Conservation (phyloP, 768 basidiomycete genomes). For the Suillus subalutaceus region DNA sequence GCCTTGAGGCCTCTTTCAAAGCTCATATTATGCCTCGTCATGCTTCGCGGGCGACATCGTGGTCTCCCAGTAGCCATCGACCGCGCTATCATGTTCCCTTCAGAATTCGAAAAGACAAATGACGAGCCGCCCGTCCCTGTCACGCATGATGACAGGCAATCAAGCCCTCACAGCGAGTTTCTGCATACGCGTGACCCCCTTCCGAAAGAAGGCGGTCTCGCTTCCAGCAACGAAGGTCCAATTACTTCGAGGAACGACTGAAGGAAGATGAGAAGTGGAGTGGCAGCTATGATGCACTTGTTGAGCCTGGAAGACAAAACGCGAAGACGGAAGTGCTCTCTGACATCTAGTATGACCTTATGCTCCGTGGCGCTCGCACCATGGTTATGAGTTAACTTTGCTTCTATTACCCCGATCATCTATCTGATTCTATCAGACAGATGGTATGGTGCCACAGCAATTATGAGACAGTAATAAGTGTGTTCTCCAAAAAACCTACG, state of each 20-base stretch:
- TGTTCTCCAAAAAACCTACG: too few relatives aligned
- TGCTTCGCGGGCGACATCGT: conserved; percentile 93
- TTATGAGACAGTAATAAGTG: too few relatives aligned
- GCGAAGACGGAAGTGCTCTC: too few relatives aligned
- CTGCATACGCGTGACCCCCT: background rate
- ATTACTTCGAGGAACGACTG: background rate
- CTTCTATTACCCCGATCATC: too few relatives aligned
- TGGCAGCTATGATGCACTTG: conserved; percentile 41
- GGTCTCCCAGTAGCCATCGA: conserved; percentile 88
- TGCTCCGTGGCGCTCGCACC: too few relatives aligned
- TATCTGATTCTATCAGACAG: too few relatives aligned
- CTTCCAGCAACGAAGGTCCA: background rate
- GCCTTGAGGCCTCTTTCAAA: conserved; percentile 82
- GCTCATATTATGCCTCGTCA: conserved; percentile 82
- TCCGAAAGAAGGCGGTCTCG: background rate
- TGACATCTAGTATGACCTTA: too few relatives aligned
- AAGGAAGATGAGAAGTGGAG: background rate
- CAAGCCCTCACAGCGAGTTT: conserved; percentile 8
- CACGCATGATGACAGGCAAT: conserved; percentile 17
- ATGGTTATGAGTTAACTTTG: too few relatives aligned
- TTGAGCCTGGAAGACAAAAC: conserved; percentile 82
- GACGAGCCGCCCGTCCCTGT: conserved; percentile 16
- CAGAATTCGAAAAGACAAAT: conserved; percentile 49
- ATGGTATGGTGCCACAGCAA: too few relatives aligned
- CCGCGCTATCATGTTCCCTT: conserved; percentile 81